Conservation (phyloP, 2,329 filamentous ascomycete genomes). For the Madurella fahalii region DNA sequence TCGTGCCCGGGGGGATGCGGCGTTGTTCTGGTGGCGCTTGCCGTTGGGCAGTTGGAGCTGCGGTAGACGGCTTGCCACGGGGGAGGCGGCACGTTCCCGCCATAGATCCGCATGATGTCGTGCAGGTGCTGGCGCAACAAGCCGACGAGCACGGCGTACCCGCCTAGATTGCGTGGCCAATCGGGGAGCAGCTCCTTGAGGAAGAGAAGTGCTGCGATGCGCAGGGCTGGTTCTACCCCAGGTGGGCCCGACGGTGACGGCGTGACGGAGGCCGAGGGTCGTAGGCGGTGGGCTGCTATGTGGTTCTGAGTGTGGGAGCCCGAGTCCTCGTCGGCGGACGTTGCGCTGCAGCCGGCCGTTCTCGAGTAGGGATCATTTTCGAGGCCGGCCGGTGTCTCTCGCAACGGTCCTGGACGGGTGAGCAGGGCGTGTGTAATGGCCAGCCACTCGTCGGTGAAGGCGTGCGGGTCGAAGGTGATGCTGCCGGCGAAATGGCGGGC, state of each 20-base stretch:
- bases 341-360: not conserved
- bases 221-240: constrained; percentile 28
- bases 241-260: constrained; percentile 1
- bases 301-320: constrained; percentile 19
- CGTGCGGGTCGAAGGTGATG: constrained; percentile 29
- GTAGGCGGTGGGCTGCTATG: constrained; percentile 26
- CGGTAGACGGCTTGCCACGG: too few species aligned
- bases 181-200: constrained; percentile 33
- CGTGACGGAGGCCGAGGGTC: constrained; percentile 15
- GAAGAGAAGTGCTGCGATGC: constrained; percentile 30
- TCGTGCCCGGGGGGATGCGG: too few species aligned
- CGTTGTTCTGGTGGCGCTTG: too few species aligned
- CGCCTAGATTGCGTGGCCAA: constrained; percentile 31
- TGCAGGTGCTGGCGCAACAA: constrained; percentile 28
- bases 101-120: constrained; percentile 3
- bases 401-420: constrained; percentile 27
- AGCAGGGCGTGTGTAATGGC: constrained; percentile 30
- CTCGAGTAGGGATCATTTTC: constrained; percentile 13
- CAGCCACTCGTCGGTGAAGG: constrained; percentile 32
- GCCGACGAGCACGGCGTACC: constrained; percentile 29
- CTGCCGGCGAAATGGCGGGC: constrained; percentile 17
- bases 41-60: too few species aligned
- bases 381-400: constrained; percentile 11
- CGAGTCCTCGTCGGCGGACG: too few species aligned
- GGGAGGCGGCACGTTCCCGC: too few species aligned